Conservation (phyloP, 371 early-diverging fungal species). For the Aphelidium insulamus region DNA sequence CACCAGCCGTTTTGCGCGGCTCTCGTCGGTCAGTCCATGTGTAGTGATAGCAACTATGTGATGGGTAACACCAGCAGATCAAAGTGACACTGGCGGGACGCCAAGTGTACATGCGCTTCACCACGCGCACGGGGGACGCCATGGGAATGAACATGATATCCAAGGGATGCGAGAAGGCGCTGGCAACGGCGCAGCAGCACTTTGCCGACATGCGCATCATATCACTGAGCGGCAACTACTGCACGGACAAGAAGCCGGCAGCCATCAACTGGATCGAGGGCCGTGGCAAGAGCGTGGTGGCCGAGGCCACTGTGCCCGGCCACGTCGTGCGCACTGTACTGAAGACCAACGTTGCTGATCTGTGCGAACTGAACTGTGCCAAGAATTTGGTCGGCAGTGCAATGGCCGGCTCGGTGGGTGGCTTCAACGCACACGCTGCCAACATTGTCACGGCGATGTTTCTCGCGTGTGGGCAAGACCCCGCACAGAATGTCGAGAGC, state of each 20-base stretch:
- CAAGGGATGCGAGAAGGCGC: constrained; percentile 71
- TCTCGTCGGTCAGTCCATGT: constrained; percentile 7
- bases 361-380: constrained; percentile 56
- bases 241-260: constrained; percentile 94
- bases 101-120: constrained; percentile 62
- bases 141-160: constrained; percentile 99
- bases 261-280: constrained; percentile 95
- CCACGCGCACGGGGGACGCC: constrained; percentile 86
- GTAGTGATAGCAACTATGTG: not conserved
- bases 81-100: constrained; percentile 71
- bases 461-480: constrained; percentile 89
- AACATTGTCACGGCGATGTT: constrained; percentile 88
- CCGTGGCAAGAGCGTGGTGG: constrained; percentile 82
- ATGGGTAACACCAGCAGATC: constrained; percentile 19
- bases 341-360: constrained; percentile 57
- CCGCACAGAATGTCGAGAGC: constrained; percentile 89
- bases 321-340: constrained; percentile 53
- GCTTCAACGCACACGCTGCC: constrained; percentile 91
- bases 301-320: constrained; percentile 67
- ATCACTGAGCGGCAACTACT: constrained; percentile 77
- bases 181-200: constrained; percentile 25
- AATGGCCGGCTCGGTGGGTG: constrained; percentile 85
- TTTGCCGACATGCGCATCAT: constrained; percentile 62
- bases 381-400: constrained; percentile 88
- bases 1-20: constrained; percentile 69